Conservation (phyloP, 2,329 filamentous ascomycete genomes). For the Arachnopeziza araneosa region DNA sequence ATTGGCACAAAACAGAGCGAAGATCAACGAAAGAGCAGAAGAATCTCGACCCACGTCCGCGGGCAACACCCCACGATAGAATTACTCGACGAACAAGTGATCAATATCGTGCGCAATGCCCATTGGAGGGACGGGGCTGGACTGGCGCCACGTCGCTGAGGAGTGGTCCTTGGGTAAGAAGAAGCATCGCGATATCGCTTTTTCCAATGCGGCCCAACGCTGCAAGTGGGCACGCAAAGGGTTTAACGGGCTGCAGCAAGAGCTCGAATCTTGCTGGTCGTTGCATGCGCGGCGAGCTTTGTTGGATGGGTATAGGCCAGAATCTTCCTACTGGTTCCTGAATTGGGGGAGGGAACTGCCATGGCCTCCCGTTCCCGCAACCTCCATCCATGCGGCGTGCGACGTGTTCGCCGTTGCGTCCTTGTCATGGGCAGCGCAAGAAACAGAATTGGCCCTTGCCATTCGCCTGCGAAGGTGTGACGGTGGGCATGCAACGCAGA, state of each 20-base stretch:
- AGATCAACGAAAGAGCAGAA: constrained; percentile 1
- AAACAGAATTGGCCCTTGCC: neutral
- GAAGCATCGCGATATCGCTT: constrained; percentile 21
- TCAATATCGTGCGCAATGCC: constrained; percentile 25
- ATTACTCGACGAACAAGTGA: constrained; percentile 23
- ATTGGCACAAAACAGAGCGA: constrained; percentile 20
- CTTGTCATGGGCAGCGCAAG: constrained; percentile 6
- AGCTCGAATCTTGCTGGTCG: constrained; percentile 14
- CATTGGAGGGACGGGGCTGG: constrained; percentile 19
- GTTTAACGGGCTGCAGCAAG: constrained; percentile 15
- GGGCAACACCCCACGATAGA: constrained; percentile 22
- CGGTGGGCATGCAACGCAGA: neutral
- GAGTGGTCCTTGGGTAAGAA: constrained; percentile 16
- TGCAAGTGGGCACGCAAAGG: constrained; percentile 22
- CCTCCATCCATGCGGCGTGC: constrained; percentile 10
- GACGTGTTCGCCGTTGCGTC: constrained; percentile 30
- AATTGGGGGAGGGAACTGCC: neutral
- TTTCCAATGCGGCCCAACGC: constrained; percentile 26
- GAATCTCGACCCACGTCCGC: constrained; percentile 7
- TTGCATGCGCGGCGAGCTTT: constrained; percentile 20
- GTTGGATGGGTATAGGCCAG: constrained; percentile 24
- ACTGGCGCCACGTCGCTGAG: constrained; percentile 29
- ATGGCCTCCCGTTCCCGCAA: neutral
- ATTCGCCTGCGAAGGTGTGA: neutral
- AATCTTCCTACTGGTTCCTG: constrained; percentile 24